phyloP scores from a whole-genome alignment of 1,139 yeast genomes.

The Entelexis sorbosivorans region DNA sequence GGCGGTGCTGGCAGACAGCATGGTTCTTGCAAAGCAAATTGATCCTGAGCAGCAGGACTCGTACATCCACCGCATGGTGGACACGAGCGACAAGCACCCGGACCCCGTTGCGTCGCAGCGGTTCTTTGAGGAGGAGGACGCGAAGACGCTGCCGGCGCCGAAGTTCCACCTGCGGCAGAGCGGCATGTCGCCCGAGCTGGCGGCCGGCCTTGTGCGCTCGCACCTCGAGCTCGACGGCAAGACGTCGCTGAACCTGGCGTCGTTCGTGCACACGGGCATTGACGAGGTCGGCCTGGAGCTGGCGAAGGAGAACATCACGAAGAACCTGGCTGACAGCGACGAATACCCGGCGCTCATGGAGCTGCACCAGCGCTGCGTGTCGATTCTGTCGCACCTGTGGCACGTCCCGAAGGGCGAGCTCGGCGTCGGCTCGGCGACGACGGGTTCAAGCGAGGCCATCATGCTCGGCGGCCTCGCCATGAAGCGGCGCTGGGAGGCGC shows the following conservation, averaged over 20 bases:
- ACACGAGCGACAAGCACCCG: neutral
- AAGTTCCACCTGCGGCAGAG: conserved; percentile 44
- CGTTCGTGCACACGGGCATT: conserved; percentile 71
- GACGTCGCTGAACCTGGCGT: conserved; percentile 75
- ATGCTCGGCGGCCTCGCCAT: conserved; percentile 88
- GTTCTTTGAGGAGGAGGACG: conserved; percentile 11
- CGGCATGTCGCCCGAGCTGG: conserved; percentile 44
- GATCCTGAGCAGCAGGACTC: conserved; percentile 15
- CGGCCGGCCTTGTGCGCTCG: conserved; percentile 55
- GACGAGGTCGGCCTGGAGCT: conserved; percentile 44
- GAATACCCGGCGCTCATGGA: conserved; percentile 84
- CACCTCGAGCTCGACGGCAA: conserved; percentile 75
- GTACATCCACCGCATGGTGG: conserved; percentile 2
- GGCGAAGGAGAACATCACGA: conserved; percentile 59
- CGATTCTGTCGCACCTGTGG: conserved; percentile 74
- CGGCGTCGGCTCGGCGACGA: conserved; percentile 80
- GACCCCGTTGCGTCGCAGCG: conserved; percentile 1
- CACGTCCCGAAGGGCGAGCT: conserved; percentile 48
- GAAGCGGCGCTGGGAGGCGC: conserved; percentile 79
- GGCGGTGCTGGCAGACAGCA: neutral
- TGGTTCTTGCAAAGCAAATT: conserved; percentile 7
- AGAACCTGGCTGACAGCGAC: conserved; percentile 85
- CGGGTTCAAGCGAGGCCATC: conserved; percentile 89
- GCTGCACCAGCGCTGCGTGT: conserved; percentile 68
- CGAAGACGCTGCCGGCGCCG: conserved; percentile 28